Base-by-base conservation (phyloP, 805 yeast genomes). In the Nakazawaea laoshanensis region DNA sequence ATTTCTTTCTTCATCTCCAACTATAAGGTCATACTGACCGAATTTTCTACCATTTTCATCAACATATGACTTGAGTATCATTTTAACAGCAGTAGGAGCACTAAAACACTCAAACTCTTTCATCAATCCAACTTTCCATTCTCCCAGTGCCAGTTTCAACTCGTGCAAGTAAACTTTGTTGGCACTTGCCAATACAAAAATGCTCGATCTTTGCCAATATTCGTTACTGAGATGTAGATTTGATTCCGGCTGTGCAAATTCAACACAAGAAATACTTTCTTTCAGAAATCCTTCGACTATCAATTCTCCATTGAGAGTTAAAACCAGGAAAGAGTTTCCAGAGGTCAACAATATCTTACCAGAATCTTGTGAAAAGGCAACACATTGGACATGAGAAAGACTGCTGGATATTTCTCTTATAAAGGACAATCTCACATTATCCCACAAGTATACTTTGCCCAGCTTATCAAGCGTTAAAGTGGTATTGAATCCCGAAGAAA, bases 391-490 rank as follows among this genome's bases (percentile, higher is more conserved):
- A 5, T 37, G 43, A 5, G 39, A 32, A n/a, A 19, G n/a, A 7
- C 47, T 39, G 5, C 49, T 39, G 24, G 29, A 27, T 10, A 49
- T 41, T 29, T 49, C 47, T 36, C 83, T 53, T 3, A 81, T 65
- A 27, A 67, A 63, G 32, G 65, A 65, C 32, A 60, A 61, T 19
- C 76, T 49, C 2, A 74, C 63, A 24, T 74, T 42, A 44, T 84
- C 85, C 89, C 94, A 84, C 4, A 76, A 41, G 13, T 65, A 63
- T 2, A 75, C 70, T 2, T 50, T 50, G 1, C 94, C 89, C 7
- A 49, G 56, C 1, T 35, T 43, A 47, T 80, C 86, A 16, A 72
- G 50, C 39, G 79, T 69, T 9, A 78, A 39, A 7, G 79, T 58
- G 3, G 67, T 49, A 33, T 77, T 74, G 46, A 63, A 78, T 26